Percentiles rank a stretch among this genome's conserved stretches.
Evolutionary conservation across 1,139 yeast species (phyloP).

Genomic region (Tardiomyces blankii): DNA sequence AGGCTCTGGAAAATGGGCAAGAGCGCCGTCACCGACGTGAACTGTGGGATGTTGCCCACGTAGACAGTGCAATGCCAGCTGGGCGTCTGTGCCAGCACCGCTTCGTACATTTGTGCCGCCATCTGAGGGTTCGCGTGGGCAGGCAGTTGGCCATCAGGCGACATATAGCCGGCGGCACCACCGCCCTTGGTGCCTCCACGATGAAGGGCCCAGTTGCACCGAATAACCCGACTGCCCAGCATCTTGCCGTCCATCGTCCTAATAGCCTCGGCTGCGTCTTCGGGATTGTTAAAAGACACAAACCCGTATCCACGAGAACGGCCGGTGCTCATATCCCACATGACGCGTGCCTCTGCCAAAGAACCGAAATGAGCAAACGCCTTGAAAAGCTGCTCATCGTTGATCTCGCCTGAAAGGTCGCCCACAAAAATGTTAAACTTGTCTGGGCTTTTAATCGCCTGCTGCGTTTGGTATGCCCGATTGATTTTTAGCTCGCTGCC

Average conservation of each 20-base stretch:
- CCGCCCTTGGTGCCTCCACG: background rate
- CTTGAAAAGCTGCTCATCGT: constrained; percentile 56
- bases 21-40: constrained; percentile 60
- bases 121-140: constrained; percentile 15
- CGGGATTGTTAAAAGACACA: constrained; percentile 58
- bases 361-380: constrained; percentile 54
- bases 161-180: no score
- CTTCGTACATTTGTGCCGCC: constrained; percentile 53
- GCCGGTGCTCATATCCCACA: constrained; percentile 97
- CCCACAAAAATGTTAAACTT: constrained; percentile 77
- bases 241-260: constrained; percentile 64
- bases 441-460: constrained; percentile 37
- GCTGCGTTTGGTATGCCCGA: constrained; percentile 77
- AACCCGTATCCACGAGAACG: constrained; percentile 89
- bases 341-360: constrained; percentile 76
- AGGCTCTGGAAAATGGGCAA: constrained; percentile 69
- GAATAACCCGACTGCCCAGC: constrained; percentile 63
- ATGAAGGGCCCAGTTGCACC: constrained; percentile 86
- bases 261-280: constrained; percentile 68
- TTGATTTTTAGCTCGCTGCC: constrained; percentile 48
- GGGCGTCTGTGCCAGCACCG: constrained; percentile 66
- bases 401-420: constrained; percentile 72
- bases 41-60: constrained; percentile 75
- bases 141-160: constrained; percentile 5
- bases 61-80: constrained; percentile 83